Base-by-base conservation (phyloP, 2,329 filamentous ascomycete genomes). In the Microcyclospora pomicola region DNA sequence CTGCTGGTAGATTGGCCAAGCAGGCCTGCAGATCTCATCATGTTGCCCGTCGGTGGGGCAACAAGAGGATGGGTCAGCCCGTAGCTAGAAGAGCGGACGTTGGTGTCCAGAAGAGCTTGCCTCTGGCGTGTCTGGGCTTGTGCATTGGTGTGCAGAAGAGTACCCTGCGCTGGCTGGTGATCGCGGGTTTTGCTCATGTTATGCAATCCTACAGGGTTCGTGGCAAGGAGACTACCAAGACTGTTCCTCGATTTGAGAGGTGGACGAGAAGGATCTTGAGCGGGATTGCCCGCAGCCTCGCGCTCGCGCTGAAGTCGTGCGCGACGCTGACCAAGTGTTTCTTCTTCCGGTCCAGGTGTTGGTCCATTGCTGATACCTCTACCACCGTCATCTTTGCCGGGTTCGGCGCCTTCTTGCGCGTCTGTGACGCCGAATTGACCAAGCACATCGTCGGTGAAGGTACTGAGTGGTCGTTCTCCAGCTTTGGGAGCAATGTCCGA, bases 281-380 rank as follows among this genome's bases (percentile, higher is more conserved):
- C 37, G 15, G 43, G 33, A 6, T 46, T 44, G 27, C 43, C 51
- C 14, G 47, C 45, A 14, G 50, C 55, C 19, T 73, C 71, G 6
- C 77, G 77, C 58, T 82, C 77, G 16, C 77, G 75, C 55, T 86
- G 81, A 2, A 91, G 66, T 16, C 83, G 73, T 19, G 75, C 75
- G 1, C 82, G 76, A 9, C 83, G 76, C 56, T 88, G 81, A 9
- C 82, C 83, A 0, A 91, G 66, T 0, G 83, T 88, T 54, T 91
- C 83, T 49, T 85, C 80, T 46, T 78, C 80, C 30, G 14, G 14
- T 13, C 51, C 55, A 4, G 51, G 49, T 12, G 44, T 40, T 15
- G 38, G 15, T 24, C 19, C 19, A 24, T 24, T 24, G 19, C 19
- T 7, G 19, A 24, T 4, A 24, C 19, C 19, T 24, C 4, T 24